These are phyloP conservation scores for Cryptococcus sp. DNA, from an alignment of 1,284 basidiomycete genomes.

Conservation along the genomic window DNA sequence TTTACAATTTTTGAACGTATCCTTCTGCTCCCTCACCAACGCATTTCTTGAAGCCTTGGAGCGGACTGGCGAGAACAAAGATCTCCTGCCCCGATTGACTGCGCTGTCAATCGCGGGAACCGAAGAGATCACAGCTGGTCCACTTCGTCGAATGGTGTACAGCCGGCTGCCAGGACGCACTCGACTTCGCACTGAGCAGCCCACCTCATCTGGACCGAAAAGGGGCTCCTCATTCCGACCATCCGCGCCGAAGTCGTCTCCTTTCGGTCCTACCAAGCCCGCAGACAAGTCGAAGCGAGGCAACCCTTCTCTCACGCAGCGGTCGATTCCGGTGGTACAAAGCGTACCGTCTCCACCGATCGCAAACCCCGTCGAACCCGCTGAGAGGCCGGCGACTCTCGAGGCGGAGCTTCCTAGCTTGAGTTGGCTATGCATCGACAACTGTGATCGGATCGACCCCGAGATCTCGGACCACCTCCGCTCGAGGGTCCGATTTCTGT, in stretches of 20 bases:
- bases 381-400: not conserved
- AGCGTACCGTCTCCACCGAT: not conserved
- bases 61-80: slow-evolving; percentile 7
- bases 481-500: slow-evolving; percentile 31
- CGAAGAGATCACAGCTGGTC: slow-evolving; percentile 24
- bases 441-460: slow-evolving; percentile 34
- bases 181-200: not conserved
- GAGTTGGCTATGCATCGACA: slow-evolving; percentile 41
- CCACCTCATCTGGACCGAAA: not conserved
- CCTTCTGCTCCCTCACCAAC: slow-evolving; percentile 26
- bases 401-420: slow-evolving; percentile 19
- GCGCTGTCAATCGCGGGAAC: slow-evolving; percentile 34
- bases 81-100: slow-evolving; percentile 32
- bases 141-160: slow-evolving; percentile 25
- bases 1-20: slow-evolving; percentile 37
- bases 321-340: too few relatives aligned
- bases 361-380: not conserved
- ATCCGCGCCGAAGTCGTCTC: not conserved
- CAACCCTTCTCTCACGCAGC: too few relatives aligned
- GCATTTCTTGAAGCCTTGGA: slow-evolving; percentile 32
- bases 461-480: slow-evolving; percentile 20
- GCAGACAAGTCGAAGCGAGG: not conserved
- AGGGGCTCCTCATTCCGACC: not conserved
- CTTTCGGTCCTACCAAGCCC: not conserved
- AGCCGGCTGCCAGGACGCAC: slow-evolving; percentile 11